Conservation (phyloP, 1,139 yeast genomes). For the Blastobotrys capitulatus region DNA sequence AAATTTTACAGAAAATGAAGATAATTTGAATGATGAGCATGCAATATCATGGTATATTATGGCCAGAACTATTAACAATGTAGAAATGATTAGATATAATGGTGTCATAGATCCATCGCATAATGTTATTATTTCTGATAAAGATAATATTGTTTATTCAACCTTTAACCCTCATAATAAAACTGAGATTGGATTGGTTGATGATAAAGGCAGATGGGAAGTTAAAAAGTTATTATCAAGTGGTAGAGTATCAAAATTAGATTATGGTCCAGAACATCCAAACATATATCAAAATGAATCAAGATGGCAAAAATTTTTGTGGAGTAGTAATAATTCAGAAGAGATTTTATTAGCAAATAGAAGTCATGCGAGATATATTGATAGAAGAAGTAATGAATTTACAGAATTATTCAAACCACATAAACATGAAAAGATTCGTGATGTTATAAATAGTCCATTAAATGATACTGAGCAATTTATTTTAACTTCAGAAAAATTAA, state of each 20-base stretch:
- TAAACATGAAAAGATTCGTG: slow-evolving; percentile 14
- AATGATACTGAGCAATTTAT: slow-evolving; percentile 21
- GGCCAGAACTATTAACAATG: slow-evolving; percentile 16
- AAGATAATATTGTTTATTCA: slow-evolving; percentile 13
- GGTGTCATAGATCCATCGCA: background rate
- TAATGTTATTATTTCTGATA: slow-evolving; percentile 3
- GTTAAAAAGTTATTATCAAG: slow-evolving; percentile 13
- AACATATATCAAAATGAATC: slow-evolving; percentile 12
- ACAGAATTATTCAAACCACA: slow-evolving; percentile 4
- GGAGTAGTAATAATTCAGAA: slow-evolving; percentile 16
- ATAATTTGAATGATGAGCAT: slow-evolving; percentile 12
- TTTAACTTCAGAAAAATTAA: slow-evolving; percentile 23
- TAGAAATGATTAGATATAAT: background rate
- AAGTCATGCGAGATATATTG: slow-evolving; percentile 15
- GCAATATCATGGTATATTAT: slow-evolving; percentile 15
- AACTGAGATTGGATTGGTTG: slow-evolving; percentile 16
- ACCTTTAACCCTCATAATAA: slow-evolving; percentile 20
- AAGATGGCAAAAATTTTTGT: slow-evolving; percentile 18
- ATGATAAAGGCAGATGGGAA: slow-evolving; percentile 18
- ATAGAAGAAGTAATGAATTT: slow-evolving; percentile 14
- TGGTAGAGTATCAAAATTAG: background rate
- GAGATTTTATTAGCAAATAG: slow-evolving; percentile 20
- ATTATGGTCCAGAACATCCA: slow-evolving; percentile 9
- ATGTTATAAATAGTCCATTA: slow-evolving; percentile 14
- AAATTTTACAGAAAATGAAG: background rate